A percentile compares a stretch with the other conserved stretches of the same genome.
Evolutionary conservation across 2,329 filamentous ascomycete species (phyloP).

Genomic region (Tolypocladium endophyticum): DNA sequence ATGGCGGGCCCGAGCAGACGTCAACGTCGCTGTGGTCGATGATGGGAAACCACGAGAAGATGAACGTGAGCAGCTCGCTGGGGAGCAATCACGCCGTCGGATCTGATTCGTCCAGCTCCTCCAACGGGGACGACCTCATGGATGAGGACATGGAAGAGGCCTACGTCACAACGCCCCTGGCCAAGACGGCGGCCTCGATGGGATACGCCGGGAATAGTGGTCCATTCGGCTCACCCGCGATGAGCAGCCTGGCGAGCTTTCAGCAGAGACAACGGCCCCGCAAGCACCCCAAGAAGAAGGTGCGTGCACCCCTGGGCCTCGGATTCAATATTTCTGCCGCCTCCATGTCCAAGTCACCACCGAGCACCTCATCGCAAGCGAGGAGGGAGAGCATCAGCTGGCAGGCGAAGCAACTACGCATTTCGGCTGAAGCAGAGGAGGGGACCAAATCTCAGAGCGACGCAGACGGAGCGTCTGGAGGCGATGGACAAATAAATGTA

Average conservation of each 20-base stretch:
- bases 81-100: slow-evolving; percentile 65
- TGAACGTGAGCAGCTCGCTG: slow-evolving; percentile 64
- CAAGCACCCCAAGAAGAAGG: slow-evolving; percentile 51
- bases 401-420: slow-evolving; percentile 79
- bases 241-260: slow-evolving; percentile 74
- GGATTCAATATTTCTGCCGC: slow-evolving; percentile 36
- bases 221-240: slow-evolving; percentile 60
- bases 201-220: slow-evolving; percentile 38
- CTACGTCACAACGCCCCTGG: slow-evolving; percentile 75
- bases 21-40: slow-evolving; percentile 64
- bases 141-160: slow-evolving; percentile 71
- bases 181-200: slow-evolving; percentile 44
- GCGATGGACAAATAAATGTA: slow-evolving; percentile 59
- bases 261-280: slow-evolving; percentile 64
- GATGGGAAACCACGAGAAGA: slow-evolving; percentile 58
- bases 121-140: slow-evolving; percentile 59
- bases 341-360: slow-evolving; percentile 62
- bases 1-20: slow-evolving; percentile 47
- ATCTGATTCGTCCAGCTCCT: slow-evolving; percentile 68
- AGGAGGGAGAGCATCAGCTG: slow-evolving; percentile 83
- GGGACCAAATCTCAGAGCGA: slow-evolving; percentile 59
- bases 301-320: slow-evolving; percentile 35
- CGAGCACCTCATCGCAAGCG: slow-evolving; percentile 39
- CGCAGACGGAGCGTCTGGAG: slow-evolving; percentile 29
- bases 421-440: slow-evolving; percentile 58